Evolutionary conservation across 148 eudicot species (phyloP).

Genomic region (Rhododendron mucronatum): DNA sequence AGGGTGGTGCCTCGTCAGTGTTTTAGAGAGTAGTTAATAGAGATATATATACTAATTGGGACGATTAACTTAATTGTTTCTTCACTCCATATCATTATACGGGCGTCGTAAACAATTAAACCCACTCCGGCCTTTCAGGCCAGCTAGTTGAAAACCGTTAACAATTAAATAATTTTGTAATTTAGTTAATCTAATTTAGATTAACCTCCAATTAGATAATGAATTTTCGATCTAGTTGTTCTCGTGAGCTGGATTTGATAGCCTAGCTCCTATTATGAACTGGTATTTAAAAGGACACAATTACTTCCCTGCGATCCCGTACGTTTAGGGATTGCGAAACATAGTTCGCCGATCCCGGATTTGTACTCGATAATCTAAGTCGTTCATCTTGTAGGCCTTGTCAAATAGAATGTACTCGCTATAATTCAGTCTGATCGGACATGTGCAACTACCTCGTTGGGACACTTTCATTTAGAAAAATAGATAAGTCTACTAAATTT

Average conservation of each 20-base stretch:
- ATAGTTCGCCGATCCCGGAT: too few species aligned
- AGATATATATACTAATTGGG: too few species aligned
- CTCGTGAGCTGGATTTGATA: not conserved
- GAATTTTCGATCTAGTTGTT: not conserved
- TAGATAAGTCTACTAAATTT: not conserved
- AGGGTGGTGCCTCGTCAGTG: not conserved
- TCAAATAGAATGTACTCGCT: too few species aligned
- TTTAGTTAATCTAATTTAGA: not conserved
- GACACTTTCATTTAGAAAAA: too few species aligned
- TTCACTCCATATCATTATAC: too few species aligned
- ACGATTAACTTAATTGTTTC: too few species aligned
- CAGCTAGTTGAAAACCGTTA: not conserved
- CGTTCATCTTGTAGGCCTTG: not conserved
- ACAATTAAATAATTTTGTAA: not conserved
- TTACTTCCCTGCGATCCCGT: not conserved
- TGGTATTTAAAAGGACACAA: not conserved
- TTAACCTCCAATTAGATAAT: not conserved
- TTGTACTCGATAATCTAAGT: not conserved
- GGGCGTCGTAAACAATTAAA: not conserved
- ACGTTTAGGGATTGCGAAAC: too few species aligned
- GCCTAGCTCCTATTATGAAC: not conserved
- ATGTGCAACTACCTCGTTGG: too few species aligned
- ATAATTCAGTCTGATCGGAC: too few species aligned
- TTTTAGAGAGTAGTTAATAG: not conserved
- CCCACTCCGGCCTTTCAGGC: not conserved